Evolutionary conservation across 1,284 basidiomycete genomes (phyloP), one percentile per base, ranked within the genome.

Genomic region (Ustilago esculenta): DNA sequence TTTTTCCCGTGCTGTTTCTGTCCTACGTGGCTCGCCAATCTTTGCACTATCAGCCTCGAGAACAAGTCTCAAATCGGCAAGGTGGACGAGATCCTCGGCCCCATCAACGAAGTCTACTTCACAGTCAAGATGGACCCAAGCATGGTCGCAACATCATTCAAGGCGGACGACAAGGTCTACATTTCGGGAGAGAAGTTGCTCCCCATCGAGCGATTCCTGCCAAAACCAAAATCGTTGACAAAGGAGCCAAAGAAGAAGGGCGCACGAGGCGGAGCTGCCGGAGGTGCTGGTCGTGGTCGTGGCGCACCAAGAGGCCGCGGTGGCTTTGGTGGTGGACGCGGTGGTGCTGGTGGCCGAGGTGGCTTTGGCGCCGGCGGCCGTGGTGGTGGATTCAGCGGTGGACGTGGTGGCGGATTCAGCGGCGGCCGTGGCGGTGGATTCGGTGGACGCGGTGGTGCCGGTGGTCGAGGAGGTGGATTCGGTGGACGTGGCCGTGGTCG

Each of bases 31-130:
- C 18, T 20, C 29, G 34, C 10, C 20, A 3, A 11, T 14, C n/a
- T 29, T 18, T 14, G 8, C 5, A 35, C 17, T 30, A 3, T 32
- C 61, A 79, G 77, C 84, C 88, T 99, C 47, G 90, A 93, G 85
- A 98, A 98, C 85, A 99, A 98, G 85, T 93, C 94, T 9, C 88
- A 88, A 65, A 92, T 97, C 69, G 94, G 94, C 69, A 95, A 94
- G 83, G 91, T 97, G 33, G 94, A 97, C 83, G 94, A 97, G 83
- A 96, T 97, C 69, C 86, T 97, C 15, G 94, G 94, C 0, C 96
- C 96, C 10, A 95, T 99, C 83, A 99, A 98, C 83, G 93, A 98
- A 83, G 94, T 98, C 56, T 98, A 89, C 84, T 98, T 99, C 81
- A 97, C 94, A 5, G 87, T 99, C 74, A 98, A 98, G 85, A 97